Percentiles rank a stretch among this genome's conserved stretches.
Conservation (phyloP, 768 basidiomycete genomes). For the Porphyrellus cyaneotinctus region DNA sequence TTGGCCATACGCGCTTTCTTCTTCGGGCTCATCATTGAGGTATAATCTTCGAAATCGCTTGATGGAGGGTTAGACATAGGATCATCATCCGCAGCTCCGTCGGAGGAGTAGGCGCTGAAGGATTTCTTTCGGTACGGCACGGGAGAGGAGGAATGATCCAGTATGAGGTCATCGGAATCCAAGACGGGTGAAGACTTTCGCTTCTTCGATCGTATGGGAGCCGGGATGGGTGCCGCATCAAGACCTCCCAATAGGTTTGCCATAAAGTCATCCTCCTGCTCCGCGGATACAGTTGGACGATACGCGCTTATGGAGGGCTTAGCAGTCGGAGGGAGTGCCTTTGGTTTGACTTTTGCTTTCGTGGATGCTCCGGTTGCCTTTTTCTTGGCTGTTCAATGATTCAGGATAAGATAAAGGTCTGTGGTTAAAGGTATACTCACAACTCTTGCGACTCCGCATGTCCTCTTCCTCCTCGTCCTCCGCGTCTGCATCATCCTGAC, state of each 20-base stretch:
- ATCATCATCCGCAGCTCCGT: slow-evolving; percentile 26
- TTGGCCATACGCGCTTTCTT: slow-evolving; percentile 53
- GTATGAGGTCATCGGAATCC: slow-evolving; percentile 32
- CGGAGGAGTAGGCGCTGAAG: slow-evolving; percentile 38
- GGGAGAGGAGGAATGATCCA: slow-evolving; percentile 37
- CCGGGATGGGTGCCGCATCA: slow-evolving; percentile 45
- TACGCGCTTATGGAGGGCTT: slow-evolving; percentile 75
- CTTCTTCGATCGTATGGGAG: slow-evolving; percentile 46
- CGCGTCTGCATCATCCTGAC: slow-evolving; percentile 49
- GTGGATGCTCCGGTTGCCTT: slow-evolving; percentile 13
- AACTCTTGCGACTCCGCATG: slow-evolving; percentile 36
- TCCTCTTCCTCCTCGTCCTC: slow-evolving; percentile 48
- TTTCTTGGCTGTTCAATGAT: slow-evolving; percentile 26
- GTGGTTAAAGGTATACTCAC: slow-evolving; percentile 25
- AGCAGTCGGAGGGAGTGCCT: slow-evolving; percentile 45
- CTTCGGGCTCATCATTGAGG: slow-evolving; percentile 55
- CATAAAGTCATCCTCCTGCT: slow-evolving; percentile 90
- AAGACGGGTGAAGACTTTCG: slow-evolving; percentile 59
- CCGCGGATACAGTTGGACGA: slow-evolving; percentile 66
- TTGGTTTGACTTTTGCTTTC: slow-evolving; percentile 42
- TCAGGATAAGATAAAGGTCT: neutral
- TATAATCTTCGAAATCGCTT: slow-evolving; percentile 51
- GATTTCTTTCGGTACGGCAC: slow-evolving; percentile 33
- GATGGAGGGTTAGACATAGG: slow-evolving; percentile 32
- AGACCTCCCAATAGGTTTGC: slow-evolving; percentile 69